Base-by-base conservation (phyloP, 2,329 filamentous ascomycete genomes). In the Calonectria pseudoturangicola region DNA sequence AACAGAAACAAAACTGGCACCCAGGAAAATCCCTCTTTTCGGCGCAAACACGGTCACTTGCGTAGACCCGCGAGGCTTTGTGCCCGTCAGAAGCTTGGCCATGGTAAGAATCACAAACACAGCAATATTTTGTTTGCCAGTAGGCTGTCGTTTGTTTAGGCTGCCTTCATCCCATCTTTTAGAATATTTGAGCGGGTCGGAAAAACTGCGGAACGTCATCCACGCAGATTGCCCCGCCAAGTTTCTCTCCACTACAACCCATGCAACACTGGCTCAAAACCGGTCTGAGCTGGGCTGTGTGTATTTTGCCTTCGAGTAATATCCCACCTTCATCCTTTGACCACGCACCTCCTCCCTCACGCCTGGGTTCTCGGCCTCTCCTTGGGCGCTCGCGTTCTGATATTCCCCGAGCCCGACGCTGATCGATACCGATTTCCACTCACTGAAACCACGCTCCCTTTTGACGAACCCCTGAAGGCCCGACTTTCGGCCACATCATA, bases 211-310 rank as follows among this genome's bases (percentile, higher is more conserved):
- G 73, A 73, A 66, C 70, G 39, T 65, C 66, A 58, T 70, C 65
- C 58, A 74, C 63, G 58, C 71, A 72, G 56, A 79, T 78, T 81
- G 81, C 82, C 82, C 82, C 82, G 81, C 82, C 81, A 81, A 82
- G 71, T 66, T 69, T 76, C 73, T 73, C 73, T 79, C 75, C 75
- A 66, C 71, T 54, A 60, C 41, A 45, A 58, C 65, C 69, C 60
- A 70, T 68, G 56, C 56, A 63, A 72, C 66, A 71, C 75, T 75
- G 64, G 68, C 75, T 51, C 75, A 73, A 75, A 74, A 56, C 74
- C 54, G 62, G 70, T 72, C 65, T 58, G 68, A 76, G 71, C 72
- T 77, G 73, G 79, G 74, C 77, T 79, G 74, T 78, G 72, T 79
- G 74, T 77, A 75, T 79, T 80, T 80, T 80, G 71, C 73, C 77